Evolutionary conservation across 805 yeast species (phyloP).

Genomic region (Candida wancherniae): DNA sequence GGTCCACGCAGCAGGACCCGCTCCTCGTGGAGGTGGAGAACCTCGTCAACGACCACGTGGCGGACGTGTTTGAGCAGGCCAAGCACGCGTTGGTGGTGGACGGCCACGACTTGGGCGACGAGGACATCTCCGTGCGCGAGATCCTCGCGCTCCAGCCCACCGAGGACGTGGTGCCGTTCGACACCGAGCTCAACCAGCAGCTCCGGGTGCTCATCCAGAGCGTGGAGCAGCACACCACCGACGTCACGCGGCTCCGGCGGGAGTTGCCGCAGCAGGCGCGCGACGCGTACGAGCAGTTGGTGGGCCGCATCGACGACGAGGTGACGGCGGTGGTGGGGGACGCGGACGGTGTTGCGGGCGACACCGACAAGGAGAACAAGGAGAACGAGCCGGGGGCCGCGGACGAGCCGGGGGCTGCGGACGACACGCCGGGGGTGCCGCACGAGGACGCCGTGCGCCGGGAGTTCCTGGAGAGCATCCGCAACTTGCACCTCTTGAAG

Average conservation of each 20-base stretch:
- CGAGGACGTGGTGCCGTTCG: conserved; percentile 64
- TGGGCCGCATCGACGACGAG: conserved; percentile 26
- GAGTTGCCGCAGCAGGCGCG: conserved; percentile 44
- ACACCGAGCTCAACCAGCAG: conserved; percentile 54
- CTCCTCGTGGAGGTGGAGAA: conserved; percentile 41
- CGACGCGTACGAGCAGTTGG: conserved; percentile 31
- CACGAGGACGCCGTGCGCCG: conserved; percentile 15
- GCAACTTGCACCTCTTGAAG: conserved; percentile 30
- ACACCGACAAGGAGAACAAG: conserved; percentile 2
- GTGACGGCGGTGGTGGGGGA: conserved; percentile 25
- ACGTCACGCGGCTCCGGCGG: conserved; percentile 51
- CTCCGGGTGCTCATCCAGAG: conserved; percentile 52
- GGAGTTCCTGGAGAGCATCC: conserved; percentile 27
- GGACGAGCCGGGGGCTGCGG: no score
- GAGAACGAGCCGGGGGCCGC: no score
- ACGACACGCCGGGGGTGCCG: conserved; percentile 4
- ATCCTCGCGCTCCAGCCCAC: conserved; percentile 24
- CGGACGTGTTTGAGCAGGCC: conserved; percentile 53
- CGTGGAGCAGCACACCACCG: conserved; percentile 60
- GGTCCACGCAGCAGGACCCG: conserved; percentile 38
- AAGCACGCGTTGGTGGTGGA: conserved; percentile 54
- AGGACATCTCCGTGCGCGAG: conserved; percentile 18
- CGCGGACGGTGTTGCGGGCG: conserved; percentile 13
- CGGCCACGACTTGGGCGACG: conserved; percentile 40
- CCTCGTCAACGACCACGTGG: conserved; percentile 42